Evolutionary conservation across 2,329 filamentous ascomycete species (phyloP).

Genomic region (Exutisphaerella laricina): DNA sequence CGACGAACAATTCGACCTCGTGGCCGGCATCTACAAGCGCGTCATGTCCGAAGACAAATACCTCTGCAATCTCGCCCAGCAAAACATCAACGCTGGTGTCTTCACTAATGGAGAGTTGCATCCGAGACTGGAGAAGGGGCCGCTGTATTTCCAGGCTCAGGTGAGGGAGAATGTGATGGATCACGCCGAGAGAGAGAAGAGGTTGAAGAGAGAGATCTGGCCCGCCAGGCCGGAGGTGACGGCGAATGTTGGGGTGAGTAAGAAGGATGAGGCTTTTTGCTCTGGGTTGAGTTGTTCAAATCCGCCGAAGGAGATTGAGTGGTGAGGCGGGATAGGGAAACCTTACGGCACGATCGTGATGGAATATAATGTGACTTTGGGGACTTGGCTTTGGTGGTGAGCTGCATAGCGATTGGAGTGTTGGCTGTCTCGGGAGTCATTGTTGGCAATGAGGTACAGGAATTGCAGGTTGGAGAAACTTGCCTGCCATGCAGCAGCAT

Average conservation of each 20-base stretch:
- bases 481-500: too few relatives aligned
- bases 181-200: constrained; percentile 46
- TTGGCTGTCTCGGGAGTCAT: background rate
- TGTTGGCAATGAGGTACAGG: background rate
- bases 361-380: background rate
- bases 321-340: constrained; percentile 14
- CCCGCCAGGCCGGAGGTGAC: constrained; percentile 42
- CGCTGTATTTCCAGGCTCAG: constrained; percentile 51
- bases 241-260: constrained; percentile 14
- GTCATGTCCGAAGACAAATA: constrained; percentile 61
- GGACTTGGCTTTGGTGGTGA: background rate
- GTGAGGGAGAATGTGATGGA: constrained; percentile 46
- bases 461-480: too few relatives aligned
- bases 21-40: constrained; percentile 57
- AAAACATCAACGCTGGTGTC: constrained; percentile 56
- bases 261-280: constrained; percentile 29
- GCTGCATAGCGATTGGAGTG: constrained; percentile 2
- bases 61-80: constrained; percentile 55
- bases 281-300: constrained; percentile 23
- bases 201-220: constrained; percentile 47
- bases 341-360: background rate
- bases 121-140: constrained; percentile 54
- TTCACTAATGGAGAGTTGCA: constrained; percentile 61
- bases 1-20: constrained; percentile 54
- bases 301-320: constrained; percentile 26